These are phyloP conservation scores for Parafenestella ontariensis DNA, from an alignment of 2,329 filamentous ascomycete species.

Conservation along the genomic window DNA sequence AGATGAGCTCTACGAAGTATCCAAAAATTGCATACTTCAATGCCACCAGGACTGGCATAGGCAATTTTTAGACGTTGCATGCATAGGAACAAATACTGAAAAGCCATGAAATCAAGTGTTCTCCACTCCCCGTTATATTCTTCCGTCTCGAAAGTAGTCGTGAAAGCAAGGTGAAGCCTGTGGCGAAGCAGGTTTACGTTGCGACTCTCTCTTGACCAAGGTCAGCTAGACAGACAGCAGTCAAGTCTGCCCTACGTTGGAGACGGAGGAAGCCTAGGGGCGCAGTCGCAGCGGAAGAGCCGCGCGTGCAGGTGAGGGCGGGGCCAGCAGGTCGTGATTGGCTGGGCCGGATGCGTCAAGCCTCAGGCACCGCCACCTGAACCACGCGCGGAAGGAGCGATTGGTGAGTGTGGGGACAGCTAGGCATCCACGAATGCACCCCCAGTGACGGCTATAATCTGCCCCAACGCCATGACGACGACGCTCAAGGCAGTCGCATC, in stretches of 20 bases:
- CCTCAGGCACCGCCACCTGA: conserved; percentile 1
- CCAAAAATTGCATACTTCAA: not conserved
- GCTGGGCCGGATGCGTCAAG: conserved; percentile 2
- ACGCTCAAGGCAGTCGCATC: conserved; percentile 39
- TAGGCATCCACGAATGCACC: conserved; percentile 44
- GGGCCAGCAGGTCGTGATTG: conserved; percentile 11
- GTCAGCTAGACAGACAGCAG: too few relatives aligned
- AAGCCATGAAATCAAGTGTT: too few relatives aligned
- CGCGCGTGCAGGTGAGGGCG: conserved; percentile 5
- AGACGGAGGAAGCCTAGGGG: not conserved
- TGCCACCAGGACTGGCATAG: not conserved
- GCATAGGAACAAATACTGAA: too few relatives aligned
- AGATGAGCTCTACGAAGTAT: not conserved
- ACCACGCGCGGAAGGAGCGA: conserved; percentile 5
- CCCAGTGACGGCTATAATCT: conserved; percentile 24
- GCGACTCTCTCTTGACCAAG: too few relatives aligned
- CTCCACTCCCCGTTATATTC: too few relatives aligned
- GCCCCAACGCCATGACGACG: conserved; percentile 32
- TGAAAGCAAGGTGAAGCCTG: not conserved
- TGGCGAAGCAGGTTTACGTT: not conserved
- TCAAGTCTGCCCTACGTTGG: not conserved
- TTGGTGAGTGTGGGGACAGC: conserved; percentile 17
- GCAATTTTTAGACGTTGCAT: too few relatives aligned
- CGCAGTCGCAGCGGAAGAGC: not conserved
- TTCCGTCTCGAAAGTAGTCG: too few relatives aligned